Evolutionary conservation across 2,329 filamentous ascomycete genomes (phyloP), one percentile per base, ranked within the genome.

Genomic region (Scedosporium minutisporum): DNA sequence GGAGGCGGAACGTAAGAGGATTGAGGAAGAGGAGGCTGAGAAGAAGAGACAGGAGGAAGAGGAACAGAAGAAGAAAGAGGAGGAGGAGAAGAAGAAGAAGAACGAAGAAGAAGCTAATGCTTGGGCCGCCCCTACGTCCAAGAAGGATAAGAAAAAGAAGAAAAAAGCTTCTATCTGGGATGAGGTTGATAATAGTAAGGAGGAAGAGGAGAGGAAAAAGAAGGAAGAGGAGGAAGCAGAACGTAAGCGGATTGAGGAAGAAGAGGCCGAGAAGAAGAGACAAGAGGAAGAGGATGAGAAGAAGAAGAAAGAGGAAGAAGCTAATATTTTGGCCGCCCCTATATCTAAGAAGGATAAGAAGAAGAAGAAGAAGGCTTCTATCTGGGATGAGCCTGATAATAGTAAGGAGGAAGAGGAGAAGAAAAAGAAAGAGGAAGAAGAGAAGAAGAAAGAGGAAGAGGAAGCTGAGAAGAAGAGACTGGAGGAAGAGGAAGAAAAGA

Each of bases 301-400:
- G 62, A 65, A 62, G 41, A 65, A 64, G 61, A 66, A 59, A 58
- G 61, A 53, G 29, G 51, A 55, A 33, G 33, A 29, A 58, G 53
- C 18, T 48, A 42, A 25, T 16, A 18, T 65, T 38, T 71, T 68
- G 69, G 66, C 66, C 51, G 65, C 69, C 65, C 63, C 68, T 27
- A 63, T 61, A 14, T 74, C 73, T 63, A 72, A 69, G 57, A 63
- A 68, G 64, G 69, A 72, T 65, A 69, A 72, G 57, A 66, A 67
- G 46, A 66, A 70, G 57, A 38, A 38, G 33, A 38, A 38, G 33
- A 38, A 38, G 10, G 33, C 58, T 42, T 25, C 51, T 23, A 60
- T 60, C 18, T 60, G 58, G 58, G 58, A 60, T 27, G 58, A 60
- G 23, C 38, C 51, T 25, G 58, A 42, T 38, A n/a, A 18, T 10